phyloP scores from a whole-genome alignment of 2,329 filamentous ascomycete species.

The Fusarium longipes region DNA sequence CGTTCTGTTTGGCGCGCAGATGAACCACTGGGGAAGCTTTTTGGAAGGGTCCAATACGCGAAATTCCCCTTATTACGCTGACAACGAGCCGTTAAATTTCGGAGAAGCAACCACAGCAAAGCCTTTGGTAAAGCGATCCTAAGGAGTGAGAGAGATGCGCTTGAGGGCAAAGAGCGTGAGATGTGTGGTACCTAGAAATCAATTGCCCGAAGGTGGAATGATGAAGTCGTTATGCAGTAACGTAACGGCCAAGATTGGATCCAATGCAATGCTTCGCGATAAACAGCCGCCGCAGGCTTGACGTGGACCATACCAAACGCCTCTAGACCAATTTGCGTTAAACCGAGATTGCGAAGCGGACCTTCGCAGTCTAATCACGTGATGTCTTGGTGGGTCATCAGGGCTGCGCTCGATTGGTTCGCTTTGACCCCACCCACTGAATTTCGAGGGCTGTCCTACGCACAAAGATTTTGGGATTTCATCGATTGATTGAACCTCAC shows the following conservation, averaged over 20 bases:
- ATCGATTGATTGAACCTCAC: conserved; percentile 49
- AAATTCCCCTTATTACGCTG: conserved; percentile 39
- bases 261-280: conserved; percentile 32
- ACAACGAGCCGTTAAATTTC: conserved; percentile 16
- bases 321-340: conserved; percentile 40
- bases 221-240: conserved; percentile 38
- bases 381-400: conserved; percentile 17
- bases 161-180: conserved; percentile 34
- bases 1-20: conserved; percentile 29
- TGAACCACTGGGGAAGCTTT: conserved; percentile 31
- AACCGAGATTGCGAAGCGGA: conserved; percentile 22
- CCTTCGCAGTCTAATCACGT: conserved; percentile 42
- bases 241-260: conserved; percentile 34
- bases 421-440: conserved; percentile 48
- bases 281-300: conserved; percentile 40
- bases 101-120: conserved; percentile 32
- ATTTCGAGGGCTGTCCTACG: conserved; percentile 56
- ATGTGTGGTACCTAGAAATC: conserved; percentile 26
- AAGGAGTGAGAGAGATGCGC: conserved; percentile 24
- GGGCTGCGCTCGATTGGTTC: conserved; percentile 51
- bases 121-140: conserved; percentile 20
- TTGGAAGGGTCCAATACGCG: conserved; percentile 31
- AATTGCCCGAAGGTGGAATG: conserved; percentile 39
- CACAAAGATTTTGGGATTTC: conserved; percentile 58
- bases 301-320: conserved; percentile 39